phyloP scores from a whole-genome alignment of 768 basidiomycete genomes.

The Auriscalpium microsporum region DNA sequence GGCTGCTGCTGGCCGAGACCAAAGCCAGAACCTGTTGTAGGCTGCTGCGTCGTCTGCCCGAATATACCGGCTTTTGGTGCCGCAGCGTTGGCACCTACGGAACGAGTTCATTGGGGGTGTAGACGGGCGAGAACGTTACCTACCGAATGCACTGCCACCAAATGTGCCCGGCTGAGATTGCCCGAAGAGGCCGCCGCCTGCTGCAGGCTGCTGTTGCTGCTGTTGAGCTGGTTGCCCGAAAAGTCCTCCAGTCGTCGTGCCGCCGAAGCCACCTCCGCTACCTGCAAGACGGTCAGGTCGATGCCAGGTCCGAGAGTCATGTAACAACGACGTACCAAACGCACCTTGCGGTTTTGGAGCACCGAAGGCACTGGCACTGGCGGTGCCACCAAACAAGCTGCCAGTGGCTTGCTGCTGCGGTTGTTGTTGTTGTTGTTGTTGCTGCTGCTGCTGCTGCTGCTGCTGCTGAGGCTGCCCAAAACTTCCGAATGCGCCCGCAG shows the following conservation, averaged over 20 bases:
- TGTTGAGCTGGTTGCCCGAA: conserved; percentile 22
- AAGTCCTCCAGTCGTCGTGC: conserved; percentile 13
- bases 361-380: too few relatives aligned
- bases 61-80: conserved; percentile 20
- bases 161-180: conserved; percentile 15
- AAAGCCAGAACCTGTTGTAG: conserved; percentile 9
- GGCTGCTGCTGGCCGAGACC: conserved; percentile 24
- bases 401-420: not conserved
- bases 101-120: not conserved
- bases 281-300: not conserved
- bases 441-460: too few relatives aligned
- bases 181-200: conserved; percentile 25
- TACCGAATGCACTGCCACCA: conserved; percentile 22
- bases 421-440: conserved; percentile 20
- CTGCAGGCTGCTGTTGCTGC: conserved; percentile 25
- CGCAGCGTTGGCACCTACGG: conserved; percentile 6
- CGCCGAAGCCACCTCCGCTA: conserved; percentile 7
- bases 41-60: conserved; percentile 12
- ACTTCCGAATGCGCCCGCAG: conserved; percentile 20
- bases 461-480: conserved; percentile 25
- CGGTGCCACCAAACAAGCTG: conserved; percentile 16
- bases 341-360: conserved; percentile 13
- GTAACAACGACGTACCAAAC: conserved; percentile 5
- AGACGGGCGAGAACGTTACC: not conserved
- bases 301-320: too few relatives aligned